These are phyloP conservation scores for Lasiosphaeria miniovina DNA, from an alignment of 495 filamentous ascomycete species.

Conservation along the genomic window DNA sequence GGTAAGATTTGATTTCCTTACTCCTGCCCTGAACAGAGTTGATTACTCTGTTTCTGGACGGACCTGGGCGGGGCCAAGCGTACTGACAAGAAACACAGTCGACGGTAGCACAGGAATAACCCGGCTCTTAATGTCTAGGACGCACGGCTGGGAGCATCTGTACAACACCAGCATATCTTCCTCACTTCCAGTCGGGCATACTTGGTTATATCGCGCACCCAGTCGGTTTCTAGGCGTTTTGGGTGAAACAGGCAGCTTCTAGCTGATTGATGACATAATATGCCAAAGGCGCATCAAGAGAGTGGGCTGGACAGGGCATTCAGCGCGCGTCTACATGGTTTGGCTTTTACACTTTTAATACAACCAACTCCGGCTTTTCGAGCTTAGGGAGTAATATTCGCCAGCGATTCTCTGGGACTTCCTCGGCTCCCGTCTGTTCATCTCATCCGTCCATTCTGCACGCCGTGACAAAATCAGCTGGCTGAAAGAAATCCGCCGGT, in stretches of 20 bases:
- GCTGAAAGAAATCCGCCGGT: too few species aligned
- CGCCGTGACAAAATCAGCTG: too few species aligned
- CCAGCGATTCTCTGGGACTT: background rate
- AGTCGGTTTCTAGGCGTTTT: constrained; percentile 20
- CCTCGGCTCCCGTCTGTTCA: background rate
- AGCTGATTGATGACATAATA: constrained; percentile 23
- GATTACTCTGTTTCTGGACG: too few species aligned
- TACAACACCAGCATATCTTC: constrained; percentile 27
- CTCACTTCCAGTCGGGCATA: constrained; percentile 19
- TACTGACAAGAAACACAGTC: constrained; percentile 37
- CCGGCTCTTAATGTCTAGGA: constrained; percentile 2
- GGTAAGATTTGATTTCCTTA: constrained; percentile 56
- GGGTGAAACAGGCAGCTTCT: constrained; percentile 6
- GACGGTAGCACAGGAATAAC: constrained; percentile 49
- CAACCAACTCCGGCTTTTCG: constrained; percentile 5
- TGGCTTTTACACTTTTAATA: constrained; percentile 28
- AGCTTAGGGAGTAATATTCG: constrained; percentile 16
- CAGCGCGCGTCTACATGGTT: constrained; percentile 21
- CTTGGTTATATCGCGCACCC: constrained; percentile 28
- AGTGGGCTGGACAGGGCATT: constrained; percentile 15
- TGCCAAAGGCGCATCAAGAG: constrained; percentile 24
- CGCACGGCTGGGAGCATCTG: constrained; percentile 21
- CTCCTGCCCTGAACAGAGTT: background rate
- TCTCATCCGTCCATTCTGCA: constrained; percentile 29
- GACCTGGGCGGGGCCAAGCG: background rate